Evolutionary conservation across 2,329 filamentous ascomycete genomes (phyloP).

Genomic region (Elsinoe fawcettii): DNA sequence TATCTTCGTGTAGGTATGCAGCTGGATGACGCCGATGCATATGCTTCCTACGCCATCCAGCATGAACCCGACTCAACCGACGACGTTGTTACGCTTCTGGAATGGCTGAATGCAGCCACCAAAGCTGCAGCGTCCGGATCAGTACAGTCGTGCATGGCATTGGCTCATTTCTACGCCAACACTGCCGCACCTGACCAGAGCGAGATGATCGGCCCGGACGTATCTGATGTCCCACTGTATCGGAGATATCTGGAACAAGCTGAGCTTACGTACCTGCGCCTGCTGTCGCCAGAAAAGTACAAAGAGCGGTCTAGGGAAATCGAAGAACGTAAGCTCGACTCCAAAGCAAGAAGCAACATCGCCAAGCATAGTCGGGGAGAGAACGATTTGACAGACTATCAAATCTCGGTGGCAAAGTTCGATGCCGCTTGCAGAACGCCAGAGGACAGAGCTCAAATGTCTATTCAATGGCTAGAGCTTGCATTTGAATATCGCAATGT

Average conservation of each 20-base stretch:
- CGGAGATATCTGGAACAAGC: background rate
- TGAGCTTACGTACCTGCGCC: background rate
- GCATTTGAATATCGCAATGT: slow-evolving; percentile 22
- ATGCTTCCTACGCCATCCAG: slow-evolving; percentile 31
- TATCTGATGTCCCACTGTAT: background rate
- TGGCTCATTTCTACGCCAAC: slow-evolving; percentile 35
- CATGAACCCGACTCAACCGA: slow-evolving; percentile 17
- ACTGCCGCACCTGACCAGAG: slow-evolving; percentile 20
- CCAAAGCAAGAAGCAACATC: background rate
- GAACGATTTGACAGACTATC: slow-evolving; percentile 15
- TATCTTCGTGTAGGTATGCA: slow-evolving; percentile 30
- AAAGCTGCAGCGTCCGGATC: slow-evolving; percentile 39
- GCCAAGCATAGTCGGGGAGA: background rate
- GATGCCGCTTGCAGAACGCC: slow-evolving; percentile 25
- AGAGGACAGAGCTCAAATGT: slow-evolving; percentile 22
- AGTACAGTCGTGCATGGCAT: slow-evolving; percentile 30
- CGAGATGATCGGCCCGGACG: background rate
- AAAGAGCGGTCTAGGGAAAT: background rate
- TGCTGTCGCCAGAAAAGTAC: background rate
- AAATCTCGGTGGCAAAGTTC: slow-evolving; percentile 8
- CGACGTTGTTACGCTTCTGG: slow-evolving; percentile 23
- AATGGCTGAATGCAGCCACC: slow-evolving; percentile 38
- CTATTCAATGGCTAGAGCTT: slow-evolving; percentile 24
- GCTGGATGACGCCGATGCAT: slow-evolving; percentile 38
- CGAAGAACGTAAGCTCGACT: background rate